Evolutionary conservation across 768 basidiomycete species (phyloP), one percentile per base, ranked within the genome.

Genomic region (Amanita inopinata): DNA sequence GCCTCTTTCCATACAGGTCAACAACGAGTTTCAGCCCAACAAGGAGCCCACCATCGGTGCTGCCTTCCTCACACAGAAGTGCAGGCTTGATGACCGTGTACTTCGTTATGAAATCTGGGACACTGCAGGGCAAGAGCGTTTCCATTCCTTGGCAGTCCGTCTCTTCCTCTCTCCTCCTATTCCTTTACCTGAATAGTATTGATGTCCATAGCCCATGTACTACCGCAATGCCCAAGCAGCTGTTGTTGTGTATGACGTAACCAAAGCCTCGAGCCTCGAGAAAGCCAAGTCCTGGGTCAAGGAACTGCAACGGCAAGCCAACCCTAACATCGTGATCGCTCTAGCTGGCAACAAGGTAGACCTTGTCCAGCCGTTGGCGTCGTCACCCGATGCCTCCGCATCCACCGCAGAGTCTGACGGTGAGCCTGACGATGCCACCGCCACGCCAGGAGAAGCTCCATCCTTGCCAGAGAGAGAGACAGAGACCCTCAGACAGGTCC

Each of bases 201-300:
- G n/a, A n/a, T n/a, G n/a, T n/a, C 44, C 38, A 31, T 47, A 89
- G 86, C 94, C 96, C 34, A 98, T 98, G 94, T 96, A 96, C 61
- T 97, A 96, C 62, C 87, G 96, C 56, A 97, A 98, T 56, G 91
- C 94, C 5, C 89, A 93, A 61, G 93, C 94, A 3, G 94, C 94
- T 23, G 92, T 98, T 31, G 96, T 99, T 6, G 94, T 98, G 14
- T 98, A 97, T 61, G 96, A 98, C 59, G 81, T 98, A 43, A 98
- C 94, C 38, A 96, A 97, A 64, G 86, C 89, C 33, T 76, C 84
- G 45, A 94, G 91, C 55, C 72, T 99, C 46, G 94, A 98, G 62
- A 98, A 98, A 62, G 96, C 96, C 42, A 97, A 98, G 70, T 91
- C 93, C 22, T 99, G 96, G 96, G 92, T 99, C 46, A 97, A 96